Percentiles rank a stretch among this genome's conserved stretches.
These are phyloP conservation scores for Eucalyptus fibrosa DNA, from an alignment of 345 rosid genomes.

Conservation along the genomic window DNA sequence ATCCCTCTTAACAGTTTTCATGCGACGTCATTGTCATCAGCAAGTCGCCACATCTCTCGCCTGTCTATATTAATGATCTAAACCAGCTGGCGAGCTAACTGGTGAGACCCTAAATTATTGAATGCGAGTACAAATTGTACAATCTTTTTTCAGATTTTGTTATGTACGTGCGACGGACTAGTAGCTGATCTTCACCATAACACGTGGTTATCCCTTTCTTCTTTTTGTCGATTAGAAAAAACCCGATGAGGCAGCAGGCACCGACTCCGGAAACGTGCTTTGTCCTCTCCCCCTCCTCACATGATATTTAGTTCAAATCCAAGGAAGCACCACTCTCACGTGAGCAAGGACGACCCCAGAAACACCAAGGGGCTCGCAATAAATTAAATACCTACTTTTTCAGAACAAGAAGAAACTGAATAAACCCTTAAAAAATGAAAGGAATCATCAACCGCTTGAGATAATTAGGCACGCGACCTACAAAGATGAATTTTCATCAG, in stretches of 20 bases:
- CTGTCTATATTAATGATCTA: neutral
- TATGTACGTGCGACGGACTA: neutral
- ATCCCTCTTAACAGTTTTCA: neutral
- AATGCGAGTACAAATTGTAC: neutral
- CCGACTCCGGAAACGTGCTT: neutral
- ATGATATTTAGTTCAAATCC: neutral
- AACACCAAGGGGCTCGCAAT: neutral
- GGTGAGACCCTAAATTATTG: neutral
- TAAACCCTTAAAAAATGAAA: neutral
- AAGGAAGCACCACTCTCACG: neutral
- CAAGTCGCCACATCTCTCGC: neutral
- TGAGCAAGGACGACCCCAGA: neutral
- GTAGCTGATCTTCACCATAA: neutral
- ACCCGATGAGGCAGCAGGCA: neutral
- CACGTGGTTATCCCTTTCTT: neutral
- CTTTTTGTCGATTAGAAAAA: neutral
- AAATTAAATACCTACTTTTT: neutral
- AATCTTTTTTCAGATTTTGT: neutral
- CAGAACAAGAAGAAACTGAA: neutral
- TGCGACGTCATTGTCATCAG: neutral
- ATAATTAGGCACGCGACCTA: neutral
- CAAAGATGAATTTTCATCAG: neutral
- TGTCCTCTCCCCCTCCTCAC: neutral
- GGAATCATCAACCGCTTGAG: neutral
- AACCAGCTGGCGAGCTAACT: neutral